Conservation (phyloP, 805 yeast species). For the Saccharomycopsis sp. region DNA sequence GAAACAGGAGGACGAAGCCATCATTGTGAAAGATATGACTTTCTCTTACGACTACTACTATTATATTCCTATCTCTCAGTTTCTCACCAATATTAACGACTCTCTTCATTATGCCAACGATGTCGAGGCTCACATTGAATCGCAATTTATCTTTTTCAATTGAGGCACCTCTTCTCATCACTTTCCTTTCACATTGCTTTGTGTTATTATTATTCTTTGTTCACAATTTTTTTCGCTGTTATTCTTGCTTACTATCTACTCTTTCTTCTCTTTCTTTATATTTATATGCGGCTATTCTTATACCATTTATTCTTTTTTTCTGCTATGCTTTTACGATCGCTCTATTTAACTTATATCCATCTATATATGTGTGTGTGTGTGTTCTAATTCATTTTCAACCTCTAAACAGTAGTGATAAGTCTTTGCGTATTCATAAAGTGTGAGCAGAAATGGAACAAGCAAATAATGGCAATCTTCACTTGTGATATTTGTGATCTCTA, state of each 20-base stretch:
- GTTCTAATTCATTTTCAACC: no score
- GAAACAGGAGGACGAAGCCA: not conserved
- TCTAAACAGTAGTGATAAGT: no score
- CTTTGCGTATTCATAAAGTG: no score
- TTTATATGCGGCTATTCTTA: no score
- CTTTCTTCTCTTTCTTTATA: not conserved
- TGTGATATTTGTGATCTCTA: not conserved
- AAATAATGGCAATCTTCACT: no score
- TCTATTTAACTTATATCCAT: no score
- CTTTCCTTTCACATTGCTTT: no score
- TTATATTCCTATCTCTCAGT: not conserved
- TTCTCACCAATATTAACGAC: constrained; percentile 1
- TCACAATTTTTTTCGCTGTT: not conserved
- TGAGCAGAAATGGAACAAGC: no score
- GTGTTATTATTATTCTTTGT: not conserved
- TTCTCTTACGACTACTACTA: not conserved
- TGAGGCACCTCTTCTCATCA: not conserved
- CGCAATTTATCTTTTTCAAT: not conserved
- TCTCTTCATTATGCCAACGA: constrained; percentile 1
- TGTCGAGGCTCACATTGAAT: constrained; percentile 1
- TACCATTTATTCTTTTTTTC: not conserved
- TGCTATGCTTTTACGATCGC: not conserved
- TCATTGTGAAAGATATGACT: not conserved
- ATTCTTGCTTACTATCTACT: not conserved
- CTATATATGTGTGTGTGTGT: not conserved